phyloP scores from a whole-genome alignment of 164 flowering plant species.

The Sedum album region DNA sequence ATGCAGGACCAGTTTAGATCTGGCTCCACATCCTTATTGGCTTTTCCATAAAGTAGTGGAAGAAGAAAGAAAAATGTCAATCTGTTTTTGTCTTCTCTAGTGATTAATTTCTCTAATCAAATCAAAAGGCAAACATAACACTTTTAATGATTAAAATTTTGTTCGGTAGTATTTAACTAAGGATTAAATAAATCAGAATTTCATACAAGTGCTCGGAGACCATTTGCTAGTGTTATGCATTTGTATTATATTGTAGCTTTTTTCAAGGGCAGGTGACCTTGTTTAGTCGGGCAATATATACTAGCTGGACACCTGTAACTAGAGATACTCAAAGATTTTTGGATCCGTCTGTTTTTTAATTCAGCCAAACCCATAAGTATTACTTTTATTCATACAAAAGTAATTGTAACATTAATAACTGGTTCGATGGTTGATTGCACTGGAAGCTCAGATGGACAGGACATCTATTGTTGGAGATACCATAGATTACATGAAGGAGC shows the following conservation, averaged over 20 bases:
- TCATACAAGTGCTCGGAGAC: neutral
- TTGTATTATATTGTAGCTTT: neutral
- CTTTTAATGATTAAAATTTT: neutral
- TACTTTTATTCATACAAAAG: too few relatives aligned
- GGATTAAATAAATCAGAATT: neutral
- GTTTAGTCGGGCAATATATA: too few relatives aligned
- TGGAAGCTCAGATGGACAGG: constrained; percentile 67
- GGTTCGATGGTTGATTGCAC: neutral
- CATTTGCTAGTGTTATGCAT: neutral
- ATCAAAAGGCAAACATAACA: neutral
- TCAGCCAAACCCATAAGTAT: too few relatives aligned
- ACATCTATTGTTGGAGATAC: constrained; percentile 93
- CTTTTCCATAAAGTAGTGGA: neutral
- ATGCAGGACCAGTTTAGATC: neutral
- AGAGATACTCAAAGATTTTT: too few relatives aligned
- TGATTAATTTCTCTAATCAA: constrained; percentile 1
- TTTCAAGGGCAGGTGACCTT: neutral
- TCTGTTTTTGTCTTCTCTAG: constrained; percentile 5
- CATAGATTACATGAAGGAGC: constrained; percentile 86
- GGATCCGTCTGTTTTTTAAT: too few relatives aligned
- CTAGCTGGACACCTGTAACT: too few relatives aligned
- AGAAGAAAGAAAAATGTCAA: constrained; percentile 6
- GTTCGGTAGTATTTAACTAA: neutral
- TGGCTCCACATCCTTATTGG: neutral
- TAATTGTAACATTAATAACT: neutral